Base-by-base conservation (phyloP, 495 filamentous ascomycete genomes). In the Xanthoparmelia taractica region DNA sequence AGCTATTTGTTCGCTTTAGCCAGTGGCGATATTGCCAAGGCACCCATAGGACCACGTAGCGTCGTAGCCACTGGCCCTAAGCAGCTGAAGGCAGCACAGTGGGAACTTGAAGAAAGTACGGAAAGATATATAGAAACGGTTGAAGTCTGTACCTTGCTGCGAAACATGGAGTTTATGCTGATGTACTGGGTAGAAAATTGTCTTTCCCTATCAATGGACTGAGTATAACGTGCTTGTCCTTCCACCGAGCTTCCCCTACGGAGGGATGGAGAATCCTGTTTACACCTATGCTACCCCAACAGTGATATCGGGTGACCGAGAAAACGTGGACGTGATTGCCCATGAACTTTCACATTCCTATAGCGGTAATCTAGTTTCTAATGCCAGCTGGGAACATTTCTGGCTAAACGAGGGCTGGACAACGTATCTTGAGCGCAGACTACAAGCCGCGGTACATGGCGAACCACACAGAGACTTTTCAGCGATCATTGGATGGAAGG, bases 361-460 rank as follows among this genome's bases (percentile, higher is more conserved):
- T 91, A 92, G 88, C 67, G 94, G 93, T 18, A 98, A 98, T 69
- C 76, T 97, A 5, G 94, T 97, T 12, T 91, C 87, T 10, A 93
- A 88, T 70, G 85, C 87, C 60, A 91, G 85, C 38, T 98, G 94
- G 94, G 91, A 97, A 73, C 92, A 98, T 69, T 97, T 96, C 72
- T 97, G 92, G 92, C 74, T 97, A 60, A 97, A 97, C 67, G 92
- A 96, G 72, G 92, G 92, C 38, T 97, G 93, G 93, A 96, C 92
- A 4, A 88, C 86, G 11, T 96, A 97, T 71, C 83, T 97, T 11
- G 94, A 98, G 74, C 83, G 93, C 57, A 81, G 93, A 50, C 86
- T 81, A 67, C 60, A 66, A 64, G 60, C 58, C 8, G 62, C 57
- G 15, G 66, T 77, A 40, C 91, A 96, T 66, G 90, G 91, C 36